Conservation (phyloP, 2,329 filamentous ascomycete species). For the Alternaria sp. region DNA sequence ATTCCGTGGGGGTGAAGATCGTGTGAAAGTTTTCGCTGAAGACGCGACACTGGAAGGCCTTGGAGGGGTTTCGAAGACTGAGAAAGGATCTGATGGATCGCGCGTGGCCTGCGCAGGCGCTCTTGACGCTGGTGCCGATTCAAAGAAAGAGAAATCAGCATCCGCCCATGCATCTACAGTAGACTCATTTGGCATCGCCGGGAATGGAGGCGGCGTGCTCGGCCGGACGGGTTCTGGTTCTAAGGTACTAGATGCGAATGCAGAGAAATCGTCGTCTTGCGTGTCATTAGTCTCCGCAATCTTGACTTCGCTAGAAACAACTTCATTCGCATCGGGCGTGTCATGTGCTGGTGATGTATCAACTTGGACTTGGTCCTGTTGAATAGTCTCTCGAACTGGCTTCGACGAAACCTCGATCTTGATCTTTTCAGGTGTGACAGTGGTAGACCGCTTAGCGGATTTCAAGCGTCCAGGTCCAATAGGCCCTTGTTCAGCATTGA, state of each 20-base stretch:
- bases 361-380: neutral
- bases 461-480: constrained; percentile 45
- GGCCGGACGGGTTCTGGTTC: constrained; percentile 4
- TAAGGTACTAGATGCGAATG: constrained; percentile 1
- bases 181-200: constrained; percentile 2
- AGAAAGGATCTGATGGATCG: constrained; percentile 32
- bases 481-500: constrained; percentile 34
- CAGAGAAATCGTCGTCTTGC: constrained; percentile 12
- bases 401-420: neutral
- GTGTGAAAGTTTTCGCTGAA: constrained; percentile 26
- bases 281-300: neutral
- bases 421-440: constrained; percentile 20
- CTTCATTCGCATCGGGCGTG: neutral
- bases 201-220: constrained; percentile 16
- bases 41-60: constrained; percentile 16
- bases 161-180: constrained; percentile 23
- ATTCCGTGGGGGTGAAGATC: constrained; percentile 31
- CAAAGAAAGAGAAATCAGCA: constrained; percentile 43
- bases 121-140: constrained; percentile 25
- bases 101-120: constrained; percentile 9
- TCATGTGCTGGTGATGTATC: neutral
- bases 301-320: neutral
- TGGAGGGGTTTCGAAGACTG: constrained; percentile 36
- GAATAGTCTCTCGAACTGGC: neutral
- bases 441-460: constrained; percentile 25